Conservation (phyloP, 2,329 filamentous ascomycete species). For the Acarospora socialis region DNA sequence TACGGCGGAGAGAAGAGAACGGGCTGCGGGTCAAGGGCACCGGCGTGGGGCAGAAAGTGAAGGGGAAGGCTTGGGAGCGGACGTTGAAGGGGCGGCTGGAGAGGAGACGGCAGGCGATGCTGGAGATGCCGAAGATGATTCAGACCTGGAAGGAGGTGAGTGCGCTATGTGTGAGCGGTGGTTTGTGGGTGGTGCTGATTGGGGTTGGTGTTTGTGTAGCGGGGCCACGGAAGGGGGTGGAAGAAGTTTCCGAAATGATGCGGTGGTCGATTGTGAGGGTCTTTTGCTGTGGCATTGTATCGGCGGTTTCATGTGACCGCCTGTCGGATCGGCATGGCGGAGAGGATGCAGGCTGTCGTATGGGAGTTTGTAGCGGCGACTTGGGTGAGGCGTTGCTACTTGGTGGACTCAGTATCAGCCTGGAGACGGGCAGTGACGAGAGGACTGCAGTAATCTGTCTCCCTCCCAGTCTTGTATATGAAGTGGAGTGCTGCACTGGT, state of each 20-base stretch:
- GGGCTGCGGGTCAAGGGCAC: constrained; percentile 83
- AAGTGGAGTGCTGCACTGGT: too few species aligned
- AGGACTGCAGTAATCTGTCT: too few species aligned
- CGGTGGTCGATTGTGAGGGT: too few species aligned
- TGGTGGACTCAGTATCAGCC: too few species aligned
- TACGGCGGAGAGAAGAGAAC: constrained; percentile 54
- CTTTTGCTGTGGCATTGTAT: too few species aligned
- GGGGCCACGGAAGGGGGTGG: constrained; percentile 59
- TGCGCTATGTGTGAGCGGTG: constrained; percentile 10
- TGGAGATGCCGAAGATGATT: constrained; percentile 87
- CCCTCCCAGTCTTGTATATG: too few species aligned
- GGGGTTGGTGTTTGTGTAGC: constrained; percentile 32
- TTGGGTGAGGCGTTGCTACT: too few species aligned
- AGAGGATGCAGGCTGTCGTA: too few species aligned
- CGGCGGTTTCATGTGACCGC: too few species aligned
- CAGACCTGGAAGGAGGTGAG: constrained; percentile 83
- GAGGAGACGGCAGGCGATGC: constrained; percentile 78
- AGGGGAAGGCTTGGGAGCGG: constrained; percentile 89
- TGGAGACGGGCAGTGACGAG: too few species aligned
- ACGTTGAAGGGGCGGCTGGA: constrained; percentile 72
- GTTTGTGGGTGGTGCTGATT: constrained; percentile 9
- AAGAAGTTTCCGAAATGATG: constrained; percentile 54
- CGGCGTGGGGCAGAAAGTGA: constrained; percentile 81
- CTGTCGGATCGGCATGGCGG: too few species aligned
- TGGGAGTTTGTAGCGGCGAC: too few species aligned